Conservation (phyloP, 2,329 filamentous ascomycete species). For the Phymatotrichopsis omnivora region DNA sequence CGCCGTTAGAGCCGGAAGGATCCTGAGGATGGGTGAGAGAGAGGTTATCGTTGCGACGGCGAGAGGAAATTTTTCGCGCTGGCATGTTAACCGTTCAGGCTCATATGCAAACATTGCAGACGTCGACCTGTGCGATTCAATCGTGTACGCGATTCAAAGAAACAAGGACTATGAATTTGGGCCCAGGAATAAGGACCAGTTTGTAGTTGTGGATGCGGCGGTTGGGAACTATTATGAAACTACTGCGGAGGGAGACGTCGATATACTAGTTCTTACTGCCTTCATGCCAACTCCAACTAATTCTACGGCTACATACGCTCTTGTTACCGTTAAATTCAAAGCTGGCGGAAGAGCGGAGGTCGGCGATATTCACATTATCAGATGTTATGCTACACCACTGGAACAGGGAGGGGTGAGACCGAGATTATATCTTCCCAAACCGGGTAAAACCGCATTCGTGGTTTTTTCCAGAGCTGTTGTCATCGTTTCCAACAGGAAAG, state of each 20-base stretch:
- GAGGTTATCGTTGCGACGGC: slow-evolving; percentile 71
- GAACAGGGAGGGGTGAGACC: slow-evolving; percentile 37
- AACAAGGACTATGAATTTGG: slow-evolving; percentile 32
- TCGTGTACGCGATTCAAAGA: slow-evolving; percentile 53
- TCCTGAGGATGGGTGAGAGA: slow-evolving; percentile 67
- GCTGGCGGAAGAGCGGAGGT: slow-evolving; percentile 46
- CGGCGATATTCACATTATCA: slow-evolving; percentile 57
- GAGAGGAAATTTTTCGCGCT: slow-evolving; percentile 68
- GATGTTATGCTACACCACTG: slow-evolving; percentile 49
- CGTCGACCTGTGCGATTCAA: slow-evolving; percentile 55
- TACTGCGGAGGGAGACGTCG: slow-evolving; percentile 26
- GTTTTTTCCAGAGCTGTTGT: slow-evolving; percentile 70
- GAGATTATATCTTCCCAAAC: slow-evolving; percentile 65
- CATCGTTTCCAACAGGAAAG: slow-evolving; percentile 59
- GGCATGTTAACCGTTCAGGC: slow-evolving; percentile 82
- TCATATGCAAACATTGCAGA: slow-evolving; percentile 66
- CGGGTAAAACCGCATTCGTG: slow-evolving; percentile 69
- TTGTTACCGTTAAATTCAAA: slow-evolving; percentile 36
- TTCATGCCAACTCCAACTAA: slow-evolving; percentile 18
- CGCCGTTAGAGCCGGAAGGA: slow-evolving; percentile 64
- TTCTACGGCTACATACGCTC: slow-evolving; percentile 18
- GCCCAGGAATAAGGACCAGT: slow-evolving; percentile 36
- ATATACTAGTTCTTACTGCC: slow-evolving; percentile 21
- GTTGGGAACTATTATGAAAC: slow-evolving; percentile 41
- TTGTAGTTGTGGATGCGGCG: slow-evolving; percentile 71